Conservation (phyloP, 495 filamentous ascomycete species). For the Penicillium diatomitis region DNA sequence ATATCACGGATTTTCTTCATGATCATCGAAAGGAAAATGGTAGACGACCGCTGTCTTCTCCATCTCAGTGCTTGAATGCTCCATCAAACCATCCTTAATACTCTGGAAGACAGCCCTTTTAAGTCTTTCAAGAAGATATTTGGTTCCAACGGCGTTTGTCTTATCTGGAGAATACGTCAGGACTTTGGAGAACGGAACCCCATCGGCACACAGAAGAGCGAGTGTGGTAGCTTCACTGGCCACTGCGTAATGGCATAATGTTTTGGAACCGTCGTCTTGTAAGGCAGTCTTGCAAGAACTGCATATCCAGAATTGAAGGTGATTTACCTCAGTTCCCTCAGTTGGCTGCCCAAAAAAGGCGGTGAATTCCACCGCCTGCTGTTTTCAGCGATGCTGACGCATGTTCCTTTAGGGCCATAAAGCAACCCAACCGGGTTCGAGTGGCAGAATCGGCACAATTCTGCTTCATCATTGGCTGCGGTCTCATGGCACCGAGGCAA, state of each 20-base stretch:
- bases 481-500: background rate
- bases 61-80: constrained; percentile 14
- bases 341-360: too few relatives aligned
- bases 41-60: constrained; percentile 10
- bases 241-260: constrained; percentile 12
- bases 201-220: constrained; percentile 16
- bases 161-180: constrained; percentile 11
- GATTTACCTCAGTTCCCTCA: too few relatives aligned
- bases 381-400: too few relatives aligned
- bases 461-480: background rate
- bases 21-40: constrained; percentile 24
- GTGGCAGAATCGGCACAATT: background rate
- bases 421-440: background rate
- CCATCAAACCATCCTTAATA: constrained; percentile 20
- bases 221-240: constrained; percentile 33
- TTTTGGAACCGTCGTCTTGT: constrained; percentile 18
- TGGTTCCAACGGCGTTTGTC: constrained; percentile 16
- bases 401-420: too few relatives aligned
- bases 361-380: too few relatives aligned
- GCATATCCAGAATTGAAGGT: constrained; percentile 17
- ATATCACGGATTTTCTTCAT: constrained; percentile 5
- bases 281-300: constrained; percentile 21
- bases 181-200: constrained; percentile 21
- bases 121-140: constrained; percentile 21
- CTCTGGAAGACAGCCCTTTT: constrained; percentile 12